Conservation (phyloP, 257 asterid genomes). For the Solanum tarapatanum region DNA sequence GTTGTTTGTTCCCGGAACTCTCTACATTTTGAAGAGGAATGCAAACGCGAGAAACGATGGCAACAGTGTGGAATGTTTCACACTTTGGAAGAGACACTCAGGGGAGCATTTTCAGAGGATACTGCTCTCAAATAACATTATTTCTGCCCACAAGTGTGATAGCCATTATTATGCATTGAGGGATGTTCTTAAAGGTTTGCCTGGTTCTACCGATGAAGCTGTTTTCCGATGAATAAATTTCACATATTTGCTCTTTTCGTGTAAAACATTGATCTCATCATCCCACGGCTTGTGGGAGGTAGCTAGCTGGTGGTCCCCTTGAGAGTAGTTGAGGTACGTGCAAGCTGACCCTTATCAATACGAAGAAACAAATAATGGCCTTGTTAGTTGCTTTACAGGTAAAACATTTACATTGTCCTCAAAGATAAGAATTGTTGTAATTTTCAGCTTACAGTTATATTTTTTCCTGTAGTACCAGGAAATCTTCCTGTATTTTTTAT, state of each 20-base stretch:
- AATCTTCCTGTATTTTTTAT: not conserved
- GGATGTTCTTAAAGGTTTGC: conserved; percentile 88
- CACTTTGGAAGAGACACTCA: conserved; percentile 60
- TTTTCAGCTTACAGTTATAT: not conserved
- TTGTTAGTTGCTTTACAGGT: not conserved
- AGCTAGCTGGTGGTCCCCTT: not conserved
- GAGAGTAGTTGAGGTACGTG: not conserved
- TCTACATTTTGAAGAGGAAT: conserved; percentile 60
- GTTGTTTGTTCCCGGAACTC: conserved; percentile 63
- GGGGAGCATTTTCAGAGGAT: conserved; percentile 83
- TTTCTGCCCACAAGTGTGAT: conserved; percentile 86
- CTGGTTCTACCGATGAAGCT: conserved; percentile 26
- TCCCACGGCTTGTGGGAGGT: not conserved
- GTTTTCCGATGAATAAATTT: conserved; percentile 10
- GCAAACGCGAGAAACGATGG: conserved; percentile 16
- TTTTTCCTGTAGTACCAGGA: not conserved
- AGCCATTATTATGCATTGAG: conserved; percentile 74
- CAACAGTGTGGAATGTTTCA: conserved; percentile 32
- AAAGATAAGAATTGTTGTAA: not conserved
- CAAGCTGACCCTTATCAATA: not conserved
- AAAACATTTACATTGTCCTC: not conserved
- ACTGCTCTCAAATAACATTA: conserved; percentile 64
- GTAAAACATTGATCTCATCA: not conserved
- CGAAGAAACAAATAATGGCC: not conserved
- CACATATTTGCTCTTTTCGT: not conserved